These are phyloP conservation scores for Batrachochytrium dendrobatidis DNA, from an alignment of 371 early-diverging fungal species.

Conservation along the genomic window DNA sequence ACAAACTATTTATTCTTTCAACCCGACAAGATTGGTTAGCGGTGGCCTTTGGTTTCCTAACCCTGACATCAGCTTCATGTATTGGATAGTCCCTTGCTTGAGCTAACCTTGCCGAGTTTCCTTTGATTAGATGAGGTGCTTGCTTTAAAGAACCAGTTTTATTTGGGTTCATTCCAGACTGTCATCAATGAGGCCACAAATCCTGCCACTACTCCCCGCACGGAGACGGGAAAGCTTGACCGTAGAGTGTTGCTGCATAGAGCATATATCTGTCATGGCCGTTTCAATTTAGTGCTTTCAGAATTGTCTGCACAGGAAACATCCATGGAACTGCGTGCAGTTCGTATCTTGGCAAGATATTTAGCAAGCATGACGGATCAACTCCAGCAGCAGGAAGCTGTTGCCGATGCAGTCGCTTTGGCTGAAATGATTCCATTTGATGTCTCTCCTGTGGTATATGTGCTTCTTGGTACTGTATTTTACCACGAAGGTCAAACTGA, in stretches of 20 bases:
- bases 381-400: slow-evolving; percentile 32
- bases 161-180: slow-evolving; percentile 58
- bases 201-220: slow-evolving; percentile 30
- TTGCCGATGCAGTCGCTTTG: slow-evolving; percentile 25
- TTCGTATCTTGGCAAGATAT: slow-evolving; percentile 49
- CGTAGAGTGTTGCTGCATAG: slow-evolving; percentile 54
- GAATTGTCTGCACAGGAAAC: slow-evolving; percentile 39
- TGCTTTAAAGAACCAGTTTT: slow-evolving; percentile 59
- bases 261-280: slow-evolving; percentile 60
- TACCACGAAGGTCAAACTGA: slow-evolving; percentile 40
- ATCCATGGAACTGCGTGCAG: slow-evolving; percentile 46
- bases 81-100: too few relatives aligned
- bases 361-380: slow-evolving; percentile 30
- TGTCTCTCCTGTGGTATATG: slow-evolving; percentile 37
- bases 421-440: background rate
- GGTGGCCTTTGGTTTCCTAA: too few relatives aligned
- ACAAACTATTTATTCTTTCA: too few relatives aligned
- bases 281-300: slow-evolving; percentile 50
- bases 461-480: slow-evolving; percentile 46
- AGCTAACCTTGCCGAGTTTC: too few relatives aligned
- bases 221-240: slow-evolving; percentile 43
- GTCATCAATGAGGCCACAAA: slow-evolving; percentile 61
- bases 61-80: too few relatives aligned
- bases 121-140: slow-evolving; percentile 59
- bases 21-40: too few relatives aligned